These are phyloP conservation scores for Yarrowia galli DNA, from an alignment of 1,139 yeast species.

Conservation along the genomic window DNA sequence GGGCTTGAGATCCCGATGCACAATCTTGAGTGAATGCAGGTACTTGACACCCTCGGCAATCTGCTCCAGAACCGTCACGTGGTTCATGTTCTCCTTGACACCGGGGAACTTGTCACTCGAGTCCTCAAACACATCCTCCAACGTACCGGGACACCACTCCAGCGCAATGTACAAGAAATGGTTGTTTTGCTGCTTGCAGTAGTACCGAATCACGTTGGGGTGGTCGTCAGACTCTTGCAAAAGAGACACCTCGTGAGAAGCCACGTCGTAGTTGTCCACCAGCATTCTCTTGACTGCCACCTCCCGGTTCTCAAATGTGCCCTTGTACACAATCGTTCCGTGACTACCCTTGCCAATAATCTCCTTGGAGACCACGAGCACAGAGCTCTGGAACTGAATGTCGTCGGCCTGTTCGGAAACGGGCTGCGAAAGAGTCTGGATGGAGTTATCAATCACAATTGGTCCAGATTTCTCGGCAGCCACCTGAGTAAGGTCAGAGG, in stretches of 20 bases:
- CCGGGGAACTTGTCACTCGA: constrained; percentile 49
- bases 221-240: constrained; percentile 96
- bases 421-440: constrained; percentile 42
- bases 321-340: constrained; percentile 93
- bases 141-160: constrained; percentile 86
- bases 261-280: constrained; percentile 90
- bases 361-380: constrained; percentile 44
- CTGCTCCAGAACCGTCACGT: constrained; percentile 70
- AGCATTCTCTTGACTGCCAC: constrained; percentile 97
- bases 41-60: constrained; percentile 86
- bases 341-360: constrained; percentile 95
- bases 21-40: constrained; percentile 87
- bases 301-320: constrained; percentile 87
- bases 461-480: constrained; percentile 9
- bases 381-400: constrained; percentile 26
- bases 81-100: constrained; percentile 53
- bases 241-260: constrained; percentile 89
- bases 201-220: constrained; percentile 91
- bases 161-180: constrained; percentile 90
- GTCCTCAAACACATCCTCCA: constrained; percentile 74
- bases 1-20: constrained; percentile 95
- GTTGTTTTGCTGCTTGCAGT: constrained; percentile 87
- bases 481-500: not conserved
- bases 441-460: constrained; percentile 40
- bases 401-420: constrained; percentile 40